These are phyloP conservation scores for Acidiella bohemica DNA, from an alignment of 495 filamentous ascomycete species.

Conservation along the genomic window DNA sequence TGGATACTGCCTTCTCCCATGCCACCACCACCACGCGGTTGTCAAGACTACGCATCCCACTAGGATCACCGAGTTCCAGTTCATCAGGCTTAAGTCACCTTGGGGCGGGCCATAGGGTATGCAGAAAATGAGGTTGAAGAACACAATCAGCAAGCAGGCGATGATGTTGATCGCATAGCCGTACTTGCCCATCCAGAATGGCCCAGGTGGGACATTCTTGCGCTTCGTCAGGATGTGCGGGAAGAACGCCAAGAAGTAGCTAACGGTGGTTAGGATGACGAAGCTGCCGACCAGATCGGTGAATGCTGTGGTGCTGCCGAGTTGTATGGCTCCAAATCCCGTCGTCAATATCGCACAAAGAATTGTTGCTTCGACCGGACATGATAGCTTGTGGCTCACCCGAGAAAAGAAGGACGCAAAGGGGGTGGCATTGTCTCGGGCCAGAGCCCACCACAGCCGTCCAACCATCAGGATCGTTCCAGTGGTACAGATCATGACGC, in stretches of 20 bases:
- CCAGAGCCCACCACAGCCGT: conserved; percentile 77
- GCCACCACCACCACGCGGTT: conserved; percentile 52
- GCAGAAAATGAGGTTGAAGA: conserved; percentile 62
- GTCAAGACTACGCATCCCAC: conserved; percentile 29
- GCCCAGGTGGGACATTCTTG: conserved; percentile 48
- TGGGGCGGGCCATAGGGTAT: conserved; percentile 37
- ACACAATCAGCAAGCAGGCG: conserved; percentile 48
- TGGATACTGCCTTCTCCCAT: conserved; percentile 41
- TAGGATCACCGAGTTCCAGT: conserved; percentile 30
- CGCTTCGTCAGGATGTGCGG: conserved; percentile 57
- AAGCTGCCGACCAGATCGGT: conserved; percentile 60
- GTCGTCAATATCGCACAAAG: conserved; percentile 48
- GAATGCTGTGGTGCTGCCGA: conserved; percentile 63
- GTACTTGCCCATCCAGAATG: conserved; percentile 50
- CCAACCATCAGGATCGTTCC: conserved; percentile 63
- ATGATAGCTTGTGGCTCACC: conserved; percentile 41
- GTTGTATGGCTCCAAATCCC: conserved; percentile 57
- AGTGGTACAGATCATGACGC: conserved; percentile 46
- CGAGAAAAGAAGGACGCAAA: conserved; percentile 34
- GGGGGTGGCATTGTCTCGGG: conserved; percentile 56
- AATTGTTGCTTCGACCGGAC: conserved; percentile 56
- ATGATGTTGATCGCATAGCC: conserved; percentile 49
- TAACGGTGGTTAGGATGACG: conserved; percentile 57
- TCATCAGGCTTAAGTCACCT: conserved; percentile 10
- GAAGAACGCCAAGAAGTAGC: conserved; percentile 63